Percentiles rank a stretch among this genome's conserved stretches.
These are phyloP conservation scores for Pulveroboletus sp. DNA, from an alignment of 1,284 basidiomycete genomes.

Conservation along the genomic window DNA sequence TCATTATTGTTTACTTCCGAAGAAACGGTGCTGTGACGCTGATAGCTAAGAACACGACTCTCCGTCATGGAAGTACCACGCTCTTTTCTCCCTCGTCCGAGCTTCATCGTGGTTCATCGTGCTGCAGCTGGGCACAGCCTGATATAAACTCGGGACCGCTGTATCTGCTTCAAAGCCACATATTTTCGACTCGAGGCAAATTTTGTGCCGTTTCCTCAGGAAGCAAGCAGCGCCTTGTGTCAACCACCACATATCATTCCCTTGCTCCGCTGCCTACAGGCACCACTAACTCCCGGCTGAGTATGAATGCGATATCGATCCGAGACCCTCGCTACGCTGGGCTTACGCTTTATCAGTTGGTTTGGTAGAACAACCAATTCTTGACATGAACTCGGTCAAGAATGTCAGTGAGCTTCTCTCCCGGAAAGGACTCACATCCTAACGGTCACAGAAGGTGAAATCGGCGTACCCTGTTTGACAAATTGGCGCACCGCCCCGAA, in stretches of 20 bases:
- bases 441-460: not conserved
- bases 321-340: not conserved
- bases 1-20: slow-evolving; percentile 20
- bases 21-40: slow-evolving; percentile 30
- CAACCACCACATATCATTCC: not conserved
- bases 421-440: not conserved
- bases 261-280: not conserved
- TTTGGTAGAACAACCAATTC: not conserved
- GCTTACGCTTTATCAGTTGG: not conserved
- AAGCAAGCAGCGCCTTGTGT: not conserved
- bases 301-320: slow-evolving; percentile 6
- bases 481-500: slow-evolving; percentile 17
- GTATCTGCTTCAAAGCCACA: not conserved
- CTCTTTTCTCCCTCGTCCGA: not conserved
- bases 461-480: not conserved
- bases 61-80: slow-evolving; percentile 8
- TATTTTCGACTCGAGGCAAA: not conserved
- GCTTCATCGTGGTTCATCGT: not conserved
- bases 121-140: slow-evolving; percentile 2
- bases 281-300: not conserved
- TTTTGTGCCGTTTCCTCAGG: not conserved
- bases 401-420: not conserved
- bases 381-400: slow-evolving; percentile 6
- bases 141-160: not conserved
- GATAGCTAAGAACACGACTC: slow-evolving; percentile 14